phyloP scores from a whole-genome alignment of 2,329 filamentous ascomycete genomes.

The Piedraia hortae region DNA sequence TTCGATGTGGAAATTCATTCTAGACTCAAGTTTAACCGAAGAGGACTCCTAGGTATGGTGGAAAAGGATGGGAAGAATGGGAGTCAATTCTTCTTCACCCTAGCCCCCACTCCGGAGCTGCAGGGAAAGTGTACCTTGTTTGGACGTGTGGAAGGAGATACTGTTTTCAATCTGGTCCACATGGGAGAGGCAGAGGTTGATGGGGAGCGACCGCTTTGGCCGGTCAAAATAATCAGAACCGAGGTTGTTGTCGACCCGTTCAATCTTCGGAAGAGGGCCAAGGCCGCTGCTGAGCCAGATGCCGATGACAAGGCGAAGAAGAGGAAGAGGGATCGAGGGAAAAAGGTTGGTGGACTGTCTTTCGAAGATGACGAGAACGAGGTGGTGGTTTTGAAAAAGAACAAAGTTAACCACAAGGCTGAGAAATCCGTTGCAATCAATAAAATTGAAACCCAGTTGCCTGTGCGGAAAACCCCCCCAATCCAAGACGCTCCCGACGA shows the following conservation, averaged over 20 bases:
- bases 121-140: constrained; percentile 83
- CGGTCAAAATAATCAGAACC: constrained; percentile 45
- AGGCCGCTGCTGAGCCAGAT: constrained; percentile 48
- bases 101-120: constrained; percentile 58
- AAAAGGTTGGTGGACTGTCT: constrained; percentile 51
- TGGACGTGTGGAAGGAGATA: constrained; percentile 72
- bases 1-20: constrained; percentile 83
- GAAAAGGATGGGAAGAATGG: constrained; percentile 64
- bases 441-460: too few species aligned
- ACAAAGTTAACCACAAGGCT: constrained; percentile 52
- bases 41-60: constrained; percentile 85
- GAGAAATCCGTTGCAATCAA: too few species aligned
- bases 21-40: constrained; percentile 70
- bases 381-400: constrained; percentile 39
- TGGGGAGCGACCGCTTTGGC: constrained; percentile 55
- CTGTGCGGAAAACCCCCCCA: too few species aligned
- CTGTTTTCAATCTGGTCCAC: constrained; percentile 83
- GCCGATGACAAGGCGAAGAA: constrained; percentile 39
- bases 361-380: constrained; percentile 34
- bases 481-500: too few species aligned
- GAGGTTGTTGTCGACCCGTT: constrained; percentile 66
- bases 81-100: constrained; percentile 90
- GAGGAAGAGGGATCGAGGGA: constrained; percentile 43
- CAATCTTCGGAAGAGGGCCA: constrained; percentile 34
- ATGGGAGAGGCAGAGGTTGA: constrained; percentile 73